These are phyloP conservation scores for Salix brachista DNA, from an alignment of 345 rosid species.

Conservation along the genomic window DNA sequence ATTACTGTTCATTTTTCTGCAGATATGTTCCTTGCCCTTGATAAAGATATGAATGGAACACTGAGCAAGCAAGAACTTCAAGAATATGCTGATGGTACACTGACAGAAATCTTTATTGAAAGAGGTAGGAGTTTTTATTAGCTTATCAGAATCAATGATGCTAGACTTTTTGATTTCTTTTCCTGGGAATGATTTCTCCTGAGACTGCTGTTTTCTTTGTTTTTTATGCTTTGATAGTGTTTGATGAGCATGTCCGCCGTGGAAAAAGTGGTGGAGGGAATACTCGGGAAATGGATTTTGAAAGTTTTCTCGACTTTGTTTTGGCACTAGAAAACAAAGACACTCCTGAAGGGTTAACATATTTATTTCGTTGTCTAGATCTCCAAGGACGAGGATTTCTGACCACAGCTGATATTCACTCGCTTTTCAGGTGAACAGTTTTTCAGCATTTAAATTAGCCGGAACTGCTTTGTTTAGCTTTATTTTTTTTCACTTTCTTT, in stretches of 20 bases:
- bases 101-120: slow-evolving; percentile 90
- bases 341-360: slow-evolving; percentile 92
- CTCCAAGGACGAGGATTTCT: slow-evolving; percentile 87
- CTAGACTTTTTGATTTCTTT: not conserved
- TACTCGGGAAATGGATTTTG: slow-evolving; percentile 92
- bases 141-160: not conserved
- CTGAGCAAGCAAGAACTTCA: slow-evolving; percentile 92
- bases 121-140: slow-evolving; percentile 50
- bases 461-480: not conserved
- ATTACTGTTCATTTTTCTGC: slow-evolving; percentile 16
- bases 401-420: slow-evolving; percentile 93
- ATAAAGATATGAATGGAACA: slow-evolving; percentile 88
- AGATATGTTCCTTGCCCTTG: slow-evolving; percentile 97
- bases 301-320: slow-evolving; percentile 90
- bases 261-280: slow-evolving; percentile 62
- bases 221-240: slow-evolving; percentile 42
- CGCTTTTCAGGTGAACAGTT: slow-evolving; percentile 79
- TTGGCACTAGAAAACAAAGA: slow-evolving; percentile 96
- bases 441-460: not conserved
- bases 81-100: slow-evolving; percentile 95
- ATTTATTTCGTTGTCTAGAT: slow-evolving; percentile 89
- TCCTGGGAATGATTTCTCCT: not conserved
- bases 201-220: slow-evolving; percentile 8
- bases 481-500: not conserved
- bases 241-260: slow-evolving; percentile 92